Conservation (phyloP, 1,139 yeast species). For the Yamadazyma kanchanaburiensis region DNA sequence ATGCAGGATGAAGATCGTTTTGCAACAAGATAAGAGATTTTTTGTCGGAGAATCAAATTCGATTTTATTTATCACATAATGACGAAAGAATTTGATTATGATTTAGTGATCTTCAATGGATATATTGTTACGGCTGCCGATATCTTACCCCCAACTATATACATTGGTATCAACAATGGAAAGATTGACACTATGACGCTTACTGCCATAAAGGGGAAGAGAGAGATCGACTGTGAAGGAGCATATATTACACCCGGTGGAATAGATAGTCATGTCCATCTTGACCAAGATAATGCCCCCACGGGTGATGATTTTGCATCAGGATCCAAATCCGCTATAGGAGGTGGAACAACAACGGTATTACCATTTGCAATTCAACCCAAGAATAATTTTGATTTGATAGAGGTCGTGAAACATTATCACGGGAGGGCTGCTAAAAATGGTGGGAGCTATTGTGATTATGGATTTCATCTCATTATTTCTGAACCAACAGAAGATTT, state of each 20-base stretch:
- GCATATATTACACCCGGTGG: conserved; percentile 47
- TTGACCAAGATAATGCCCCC: conserved; percentile 83
- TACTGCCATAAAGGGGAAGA: conserved; percentile 22
- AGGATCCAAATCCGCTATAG: conserved; percentile 79
- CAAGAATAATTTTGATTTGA: conserved; percentile 20
- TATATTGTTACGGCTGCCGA: conserved; percentile 34
- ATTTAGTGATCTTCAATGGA: conserved; percentile 30
- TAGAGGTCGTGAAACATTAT: conserved; percentile 25
- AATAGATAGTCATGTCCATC: conserved; percentile 58
- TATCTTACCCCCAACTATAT: conserved; percentile 25
- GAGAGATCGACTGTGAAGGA: conserved; percentile 42
- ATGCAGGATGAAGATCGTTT: no score
- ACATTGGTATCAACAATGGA: conserved; percentile 37
- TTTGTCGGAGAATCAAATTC: no score
- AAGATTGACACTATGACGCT: conserved; percentile 34
- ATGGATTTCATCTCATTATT: conserved; percentile 42
- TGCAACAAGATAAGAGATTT: no score
- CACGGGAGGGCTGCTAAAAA: conserved; percentile 25
- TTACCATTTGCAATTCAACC: conserved; percentile 42
- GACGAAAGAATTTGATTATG: no score
- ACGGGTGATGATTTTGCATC: conserved; percentile 88
- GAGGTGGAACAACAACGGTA: conserved; percentile 51
- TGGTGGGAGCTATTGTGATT: conserved; percentile 34
- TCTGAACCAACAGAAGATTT: conserved; percentile 21
- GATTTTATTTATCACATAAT: no score